A percentile compares a stretch with the other conserved stretches of the same genome.
phyloP scores from a whole-genome alignment of 2,329 filamentous ascomycete genomes.

The Aspergillus pseudoviridinutans region DNA sequence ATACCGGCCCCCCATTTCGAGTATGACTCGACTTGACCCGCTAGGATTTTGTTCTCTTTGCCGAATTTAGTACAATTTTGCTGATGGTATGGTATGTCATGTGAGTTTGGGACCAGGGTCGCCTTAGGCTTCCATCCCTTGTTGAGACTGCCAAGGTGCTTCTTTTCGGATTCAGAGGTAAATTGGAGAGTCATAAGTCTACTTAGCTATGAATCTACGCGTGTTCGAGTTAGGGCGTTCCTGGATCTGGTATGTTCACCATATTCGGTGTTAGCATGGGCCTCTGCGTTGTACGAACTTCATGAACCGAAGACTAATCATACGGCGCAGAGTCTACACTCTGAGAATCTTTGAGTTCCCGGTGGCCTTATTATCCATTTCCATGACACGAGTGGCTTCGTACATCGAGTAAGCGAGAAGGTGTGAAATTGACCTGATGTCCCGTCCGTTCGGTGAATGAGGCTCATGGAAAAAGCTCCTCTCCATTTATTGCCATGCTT shows the following conservation, averaged over 20 bases:
- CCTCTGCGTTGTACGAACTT: background rate
- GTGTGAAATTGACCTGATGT: background rate
- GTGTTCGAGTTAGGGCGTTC: background rate
- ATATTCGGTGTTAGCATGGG: background rate
- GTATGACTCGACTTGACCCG: background rate
- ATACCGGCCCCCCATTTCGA: background rate
- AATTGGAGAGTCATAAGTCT: background rate
- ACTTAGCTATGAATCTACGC: background rate
- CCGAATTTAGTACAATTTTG: background rate
- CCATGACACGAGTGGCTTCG: background rate
- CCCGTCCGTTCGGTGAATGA: no score
- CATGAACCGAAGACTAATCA: background rate
- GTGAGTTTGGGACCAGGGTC: background rate
- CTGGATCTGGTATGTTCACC: background rate
- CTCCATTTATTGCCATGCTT: background rate
- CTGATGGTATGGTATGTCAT: background rate
- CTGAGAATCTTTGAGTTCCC: background rate
- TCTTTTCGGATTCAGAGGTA: background rate
- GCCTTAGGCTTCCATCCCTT: background rate
- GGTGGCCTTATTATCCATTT: background rate
- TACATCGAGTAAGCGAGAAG: background rate
- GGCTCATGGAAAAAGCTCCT: background rate
- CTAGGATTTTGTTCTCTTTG: background rate
- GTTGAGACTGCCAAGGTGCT: background rate
- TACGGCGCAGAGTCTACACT: background rate